phyloP scores from a whole-genome alignment of 2,329 filamentous ascomycete species.

The Colletotrichum echinochloae region DNA sequence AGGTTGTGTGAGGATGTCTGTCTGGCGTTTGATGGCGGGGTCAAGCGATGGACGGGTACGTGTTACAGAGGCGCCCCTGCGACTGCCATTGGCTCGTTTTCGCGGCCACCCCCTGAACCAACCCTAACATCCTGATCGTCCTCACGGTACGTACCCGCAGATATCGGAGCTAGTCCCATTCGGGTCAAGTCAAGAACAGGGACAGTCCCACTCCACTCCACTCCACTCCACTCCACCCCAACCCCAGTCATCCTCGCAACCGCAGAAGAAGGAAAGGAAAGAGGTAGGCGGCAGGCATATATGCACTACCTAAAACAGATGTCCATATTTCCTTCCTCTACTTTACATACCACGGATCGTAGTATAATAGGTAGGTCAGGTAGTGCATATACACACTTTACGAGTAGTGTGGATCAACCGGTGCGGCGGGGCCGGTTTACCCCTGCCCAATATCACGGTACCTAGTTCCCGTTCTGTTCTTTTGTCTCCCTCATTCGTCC shows the following conservation, averaged over 20 bases:
- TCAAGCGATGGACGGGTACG: constrained; percentile 53
- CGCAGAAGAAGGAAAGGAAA: not conserved
- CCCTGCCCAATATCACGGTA: constrained; percentile 17
- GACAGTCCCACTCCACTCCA: too few relatives aligned
- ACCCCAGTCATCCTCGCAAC: constrained; percentile 24
- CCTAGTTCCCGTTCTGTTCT: not conserved
- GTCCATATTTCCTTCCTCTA: not conserved
- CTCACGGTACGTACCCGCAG: not conserved
- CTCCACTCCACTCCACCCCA: too few relatives aligned
- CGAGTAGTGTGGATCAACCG: not conserved
- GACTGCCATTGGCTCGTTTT: constrained; percentile 47
- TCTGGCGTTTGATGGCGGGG: constrained; percentile 55
- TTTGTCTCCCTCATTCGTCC: constrained; percentile 9
- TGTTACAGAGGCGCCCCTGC: constrained; percentile 55
- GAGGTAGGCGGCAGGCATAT: too few relatives aligned
- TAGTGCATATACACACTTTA: not conserved
- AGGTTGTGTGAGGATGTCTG: constrained; percentile 40
- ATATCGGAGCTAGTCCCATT: not conserved
- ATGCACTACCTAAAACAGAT: constrained; percentile 11
- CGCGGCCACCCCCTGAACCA: constrained; percentile 30
- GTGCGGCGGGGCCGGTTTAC: constrained; percentile 33
- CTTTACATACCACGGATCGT: not conserved
- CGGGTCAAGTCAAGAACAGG: constrained; percentile 27
- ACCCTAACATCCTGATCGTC: constrained; percentile 12
- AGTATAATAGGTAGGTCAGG: not conserved